Conservation (phyloP, 1,284 basidiomycete genomes). For the Gomphus sp. region DNA sequence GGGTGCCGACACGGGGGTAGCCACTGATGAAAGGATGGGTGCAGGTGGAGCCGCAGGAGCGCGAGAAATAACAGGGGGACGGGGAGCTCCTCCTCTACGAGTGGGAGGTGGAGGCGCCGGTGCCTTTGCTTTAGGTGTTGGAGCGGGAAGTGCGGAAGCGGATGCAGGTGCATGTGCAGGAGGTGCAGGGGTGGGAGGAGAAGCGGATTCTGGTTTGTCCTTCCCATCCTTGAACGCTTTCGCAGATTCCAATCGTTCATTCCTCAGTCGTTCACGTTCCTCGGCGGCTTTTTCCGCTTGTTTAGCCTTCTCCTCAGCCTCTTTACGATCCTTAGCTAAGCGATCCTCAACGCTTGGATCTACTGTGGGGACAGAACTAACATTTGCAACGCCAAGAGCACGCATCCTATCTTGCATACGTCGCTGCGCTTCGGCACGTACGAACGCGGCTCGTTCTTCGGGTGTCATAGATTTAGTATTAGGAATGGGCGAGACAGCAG, state of each 20-base stretch:
- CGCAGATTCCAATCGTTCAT: constrained; percentile 60
- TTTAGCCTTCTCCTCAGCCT: constrained; percentile 74
- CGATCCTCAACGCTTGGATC: constrained; percentile 78
- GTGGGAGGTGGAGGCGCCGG: constrained; percentile 23
- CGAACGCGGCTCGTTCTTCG: constrained; percentile 76
- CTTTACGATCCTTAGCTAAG: constrained; percentile 73
- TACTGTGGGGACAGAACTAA: constrained; percentile 29
- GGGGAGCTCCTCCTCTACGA: constrained; percentile 23
- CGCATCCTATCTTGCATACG: constrained; percentile 84
- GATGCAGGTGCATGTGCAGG: constrained; percentile 16
- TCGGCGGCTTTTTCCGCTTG: constrained; percentile 71
- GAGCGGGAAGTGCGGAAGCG: constrained; percentile 18
- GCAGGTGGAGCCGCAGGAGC: constrained; percentile 22
- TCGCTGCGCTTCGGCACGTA: constrained; percentile 76
- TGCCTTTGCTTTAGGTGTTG: constrained; percentile 25
- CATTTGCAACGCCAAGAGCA: constrained; percentile 68
- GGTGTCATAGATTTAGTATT: constrained; percentile 71
- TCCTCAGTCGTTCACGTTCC: constrained; percentile 61
- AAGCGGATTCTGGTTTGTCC: constrained; percentile 17
- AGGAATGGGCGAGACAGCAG: constrained; percentile 29
- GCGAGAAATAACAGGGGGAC: constrained; percentile 31
- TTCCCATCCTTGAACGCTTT: constrained; percentile 46
- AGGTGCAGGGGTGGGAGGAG: constrained; percentile 16
- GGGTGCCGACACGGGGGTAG: constrained; percentile 24
- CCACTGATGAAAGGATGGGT: constrained; percentile 17